Percentiles rank a stretch among this genome's conserved stretches.
Evolutionary conservation across 352 stramenopile genomes (phyloP).

Genomic region (Globisporangium spinosum): DNA sequence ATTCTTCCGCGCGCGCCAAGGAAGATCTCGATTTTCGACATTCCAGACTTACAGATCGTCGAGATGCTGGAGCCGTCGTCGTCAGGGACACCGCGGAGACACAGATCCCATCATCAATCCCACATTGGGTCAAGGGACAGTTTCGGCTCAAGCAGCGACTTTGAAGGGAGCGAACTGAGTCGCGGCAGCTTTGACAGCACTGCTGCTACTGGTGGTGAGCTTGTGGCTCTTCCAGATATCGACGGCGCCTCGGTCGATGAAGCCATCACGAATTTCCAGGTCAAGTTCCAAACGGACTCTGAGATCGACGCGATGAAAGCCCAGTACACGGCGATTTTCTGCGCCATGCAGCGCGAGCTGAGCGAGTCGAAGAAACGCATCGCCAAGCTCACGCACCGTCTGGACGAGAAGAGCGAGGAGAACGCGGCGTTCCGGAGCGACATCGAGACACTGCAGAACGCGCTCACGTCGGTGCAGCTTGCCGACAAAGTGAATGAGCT

Average conservation of each 20-base stretch:
- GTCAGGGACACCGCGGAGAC: conserved; percentile 18
- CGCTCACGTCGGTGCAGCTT: conserved; percentile 58
- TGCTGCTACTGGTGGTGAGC: neutral
- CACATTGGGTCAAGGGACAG: conserved; percentile 16
- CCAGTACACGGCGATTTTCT: conserved; percentile 69
- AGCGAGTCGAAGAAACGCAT: conserved; percentile 55
- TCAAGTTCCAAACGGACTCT: conserved; percentile 4
- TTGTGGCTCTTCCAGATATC: neutral
- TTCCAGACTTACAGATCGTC: conserved; percentile 64
- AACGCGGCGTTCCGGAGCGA: conserved; percentile 60
- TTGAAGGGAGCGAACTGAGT: conserved; percentile 10
- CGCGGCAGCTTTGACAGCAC: conserved; percentile 14
- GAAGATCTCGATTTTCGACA: conserved; percentile 63
- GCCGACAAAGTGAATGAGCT: conserved; percentile 59
- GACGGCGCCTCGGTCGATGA: conserved; percentile 37
- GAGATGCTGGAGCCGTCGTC: conserved; percentile 29
- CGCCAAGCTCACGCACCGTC: conserved; percentile 37
- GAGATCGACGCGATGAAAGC: conserved; percentile 38
- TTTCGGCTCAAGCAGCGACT: conserved; percentile 20
- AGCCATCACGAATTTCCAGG: conserved; percentile 48
- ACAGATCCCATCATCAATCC: neutral
- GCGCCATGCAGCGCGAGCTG: conserved; percentile 56
- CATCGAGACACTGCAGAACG: conserved; percentile 60
- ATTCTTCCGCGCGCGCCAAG: conserved; percentile 46
- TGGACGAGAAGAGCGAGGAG: conserved; percentile 56